phyloP scores from a whole-genome alignment of 1,284 basidiomycete genomes.

The Marasmius oreades region DNA sequence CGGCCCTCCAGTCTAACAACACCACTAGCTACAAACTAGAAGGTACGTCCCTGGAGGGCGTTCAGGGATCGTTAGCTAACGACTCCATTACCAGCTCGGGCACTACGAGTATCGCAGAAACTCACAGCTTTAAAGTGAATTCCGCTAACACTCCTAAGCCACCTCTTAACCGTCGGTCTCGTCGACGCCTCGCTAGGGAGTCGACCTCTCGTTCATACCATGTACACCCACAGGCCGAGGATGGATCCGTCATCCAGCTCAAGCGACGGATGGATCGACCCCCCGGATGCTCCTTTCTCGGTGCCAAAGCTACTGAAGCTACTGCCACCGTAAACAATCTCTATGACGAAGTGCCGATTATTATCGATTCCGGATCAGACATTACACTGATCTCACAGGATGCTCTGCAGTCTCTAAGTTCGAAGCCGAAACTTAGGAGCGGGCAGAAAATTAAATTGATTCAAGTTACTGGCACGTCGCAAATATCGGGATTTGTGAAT shows the following conservation, averaged over 20 bases:
- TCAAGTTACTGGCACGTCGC: conserved; percentile 21
- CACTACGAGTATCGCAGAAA: background rate
- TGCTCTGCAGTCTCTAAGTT: conserved; percentile 7
- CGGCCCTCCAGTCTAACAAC: conserved; percentile 7
- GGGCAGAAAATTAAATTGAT: conserved; percentile 25
- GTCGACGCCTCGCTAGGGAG: conserved; percentile 4
- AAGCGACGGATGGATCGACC: conserved; percentile 21
- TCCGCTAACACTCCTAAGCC: background rate
- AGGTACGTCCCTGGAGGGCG: conserved; percentile 4
- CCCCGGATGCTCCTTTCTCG: conserved; percentile 26
- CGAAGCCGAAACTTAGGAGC: conserved; percentile 13
- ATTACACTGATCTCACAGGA: conserved; percentile 25
- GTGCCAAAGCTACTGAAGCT: conserved; percentile 21
- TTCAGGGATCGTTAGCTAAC: background rate
- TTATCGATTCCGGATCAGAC: conserved; percentile 23
- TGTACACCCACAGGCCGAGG: conserved; percentile 12
- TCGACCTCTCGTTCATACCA: background rate
- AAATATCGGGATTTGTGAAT: conserved; percentile 25
- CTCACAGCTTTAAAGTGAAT: background rate
- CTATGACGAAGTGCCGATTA: conserved; percentile 9
- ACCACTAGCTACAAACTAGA: background rate
- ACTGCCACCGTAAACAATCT: conserved; percentile 13
- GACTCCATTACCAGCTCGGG: background rate
- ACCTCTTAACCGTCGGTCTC: conserved; percentile 2
- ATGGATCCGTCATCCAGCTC: conserved; percentile 3